These are phyloP conservation scores for Xylariaceae sp. DNA, from an alignment of 2,329 filamentous ascomycete species.

Conservation along the genomic window DNA sequence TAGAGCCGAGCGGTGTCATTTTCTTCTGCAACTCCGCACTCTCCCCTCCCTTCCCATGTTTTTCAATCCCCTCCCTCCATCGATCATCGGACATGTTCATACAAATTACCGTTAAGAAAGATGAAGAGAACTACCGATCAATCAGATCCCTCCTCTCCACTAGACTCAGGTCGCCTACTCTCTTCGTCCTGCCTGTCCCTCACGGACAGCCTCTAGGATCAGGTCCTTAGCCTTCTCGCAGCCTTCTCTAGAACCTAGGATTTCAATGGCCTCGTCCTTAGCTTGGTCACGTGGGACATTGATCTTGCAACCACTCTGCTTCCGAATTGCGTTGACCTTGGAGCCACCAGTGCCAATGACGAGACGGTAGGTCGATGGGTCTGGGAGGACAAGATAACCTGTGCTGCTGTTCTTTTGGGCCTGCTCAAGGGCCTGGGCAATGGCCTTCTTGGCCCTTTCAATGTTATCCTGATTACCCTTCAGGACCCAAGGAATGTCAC, in stretches of 20 bases:
- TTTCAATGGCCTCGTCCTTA: constrained; percentile 83
- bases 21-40: constrained; percentile 7
- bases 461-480: constrained; percentile 79
- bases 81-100: constrained; percentile 10
- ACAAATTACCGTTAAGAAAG: constrained; percentile 14
- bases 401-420: constrained; percentile 72
- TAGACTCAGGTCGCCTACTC: constrained; percentile 34
- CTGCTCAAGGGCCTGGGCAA: constrained; percentile 75
- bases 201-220: constrained; percentile 82
- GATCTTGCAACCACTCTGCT: constrained; percentile 91
- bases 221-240: constrained; percentile 87
- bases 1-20: constrained; percentile 16
- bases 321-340: constrained; percentile 91
- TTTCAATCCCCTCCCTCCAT: not conserved
- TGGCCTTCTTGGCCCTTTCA: constrained; percentile 77
- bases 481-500: constrained; percentile 88
- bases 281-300: constrained; percentile 85
- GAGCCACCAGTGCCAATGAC: constrained; percentile 88
- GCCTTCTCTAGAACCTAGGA: constrained; percentile 78
- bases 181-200: constrained; percentile 50
- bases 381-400: constrained; percentile 88
- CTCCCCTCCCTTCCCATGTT: not conserved
- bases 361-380: constrained; percentile 86
- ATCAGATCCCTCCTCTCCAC: not conserved
- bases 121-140: not conserved